These are phyloP conservation scores for Cercospora citrullina DNA, from an alignment of 2,329 filamentous ascomycete genomes.

Conservation along the genomic window DNA sequence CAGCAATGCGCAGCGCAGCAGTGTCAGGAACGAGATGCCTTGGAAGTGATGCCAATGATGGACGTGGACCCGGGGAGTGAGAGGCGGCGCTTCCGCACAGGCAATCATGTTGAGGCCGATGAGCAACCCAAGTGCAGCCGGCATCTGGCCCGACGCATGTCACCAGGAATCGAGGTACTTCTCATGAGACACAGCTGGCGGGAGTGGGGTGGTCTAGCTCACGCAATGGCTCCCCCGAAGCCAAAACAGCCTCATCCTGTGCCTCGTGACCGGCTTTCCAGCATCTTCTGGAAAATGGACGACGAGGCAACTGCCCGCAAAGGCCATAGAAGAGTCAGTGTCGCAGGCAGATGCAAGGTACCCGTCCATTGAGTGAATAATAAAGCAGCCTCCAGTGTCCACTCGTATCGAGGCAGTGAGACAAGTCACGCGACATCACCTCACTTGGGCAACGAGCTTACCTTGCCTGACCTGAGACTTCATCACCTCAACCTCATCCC, in stretches of 20 bases:
- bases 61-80: not conserved
- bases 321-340: not conserved
- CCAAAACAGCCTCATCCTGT: not conserved
- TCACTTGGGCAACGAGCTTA: slow-evolving; percentile 3
- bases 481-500: slow-evolving; percentile 5
- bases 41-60: not conserved
- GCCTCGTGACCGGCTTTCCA: not conserved
- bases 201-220: not conserved
- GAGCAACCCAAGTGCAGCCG: slow-evolving; percentile 7
- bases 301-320: not conserved
- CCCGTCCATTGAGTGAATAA: not conserved
- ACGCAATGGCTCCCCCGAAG: slow-evolving; percentile 2
- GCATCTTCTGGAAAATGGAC: not conserved
- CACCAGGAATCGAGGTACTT: slow-evolving; percentile 7
- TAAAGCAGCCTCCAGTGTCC: not conserved
- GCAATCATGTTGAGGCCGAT: not conserved
- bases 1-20: not conserved
- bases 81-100: not conserved
- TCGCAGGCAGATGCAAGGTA: slow-evolving; percentile 6
- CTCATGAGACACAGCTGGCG: slow-evolving; percentile 7
- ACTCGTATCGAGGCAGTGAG: not conserved
- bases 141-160: slow-evolving; percentile 2
- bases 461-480: not conserved
- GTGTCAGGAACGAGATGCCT: not conserved
- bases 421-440: slow-evolving; percentile 7